Evolutionary conservation across 2,329 filamentous ascomycete species (phyloP), one percentile per base, ranked within the genome.

Genomic region (Diaporthe citri): DNA sequence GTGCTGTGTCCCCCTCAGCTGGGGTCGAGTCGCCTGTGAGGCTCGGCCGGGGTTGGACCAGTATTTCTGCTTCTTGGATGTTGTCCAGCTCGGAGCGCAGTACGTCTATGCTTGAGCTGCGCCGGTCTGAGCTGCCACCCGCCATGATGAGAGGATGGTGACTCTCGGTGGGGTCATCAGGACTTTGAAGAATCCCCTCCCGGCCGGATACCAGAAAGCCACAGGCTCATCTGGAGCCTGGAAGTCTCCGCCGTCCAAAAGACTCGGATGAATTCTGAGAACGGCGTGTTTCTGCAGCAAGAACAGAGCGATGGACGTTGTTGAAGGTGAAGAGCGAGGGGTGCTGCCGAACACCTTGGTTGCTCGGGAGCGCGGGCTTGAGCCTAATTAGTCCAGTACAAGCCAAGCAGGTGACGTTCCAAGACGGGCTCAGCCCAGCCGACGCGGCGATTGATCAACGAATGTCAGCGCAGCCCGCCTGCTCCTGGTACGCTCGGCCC

Each of bases 1-100:
- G 41, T 46, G 43, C 4, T 36, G 41, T 13, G 4, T 55, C 64
- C 48, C 64, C 36, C 15, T 55, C 64, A 10, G 31, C 31, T 69
- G 64, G 51, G 4, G 57, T 3, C 10, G 55, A 20, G 9, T n/a
- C 55, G n/a, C 20, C 70, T n/a, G 48, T 51, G 25, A 62, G 36
- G 17, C 59, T 62, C 28, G 67, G 56, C 10, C 73, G 56, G 34
- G 51, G 13, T 13, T 59, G 67, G 4, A 77, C 74, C 31, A 74
- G 17, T 12, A 51, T 56, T 36, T 77, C 76, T 13, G 66, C 78
- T 70, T 78, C 62, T 75, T 80, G 78, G 46, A 81, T 77, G 43
- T 79, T 77, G 22, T 80, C 80, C 13, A 80, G 78, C 66, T 78
- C 78, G 41, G 78, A 77, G 51, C 78, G 78, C 56, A 80, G 74